phyloP scores from a whole-genome alignment of 225 moss, liverwort and hornwort genomes.

The Climacium dendroides region DNA sequence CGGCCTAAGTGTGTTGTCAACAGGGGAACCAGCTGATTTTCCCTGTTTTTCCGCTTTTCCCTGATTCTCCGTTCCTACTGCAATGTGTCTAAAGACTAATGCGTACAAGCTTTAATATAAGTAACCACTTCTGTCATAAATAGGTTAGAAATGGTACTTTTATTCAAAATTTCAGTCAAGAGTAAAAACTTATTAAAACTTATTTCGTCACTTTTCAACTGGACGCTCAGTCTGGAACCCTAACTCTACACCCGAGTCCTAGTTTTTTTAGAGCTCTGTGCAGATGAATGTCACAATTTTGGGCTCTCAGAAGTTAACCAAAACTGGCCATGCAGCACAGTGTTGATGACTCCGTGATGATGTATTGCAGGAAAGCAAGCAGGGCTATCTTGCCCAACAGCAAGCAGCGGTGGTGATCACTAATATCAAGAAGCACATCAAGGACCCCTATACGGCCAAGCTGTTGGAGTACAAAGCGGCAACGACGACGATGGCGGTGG shows the following conservation, averaged over 20 bases:
- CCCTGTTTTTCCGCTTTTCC: neutral
- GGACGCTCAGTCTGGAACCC: neutral
- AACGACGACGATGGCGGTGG: conserved; percentile 21
- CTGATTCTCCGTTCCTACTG: neutral
- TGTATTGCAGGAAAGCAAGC: conserved; percentile 70
- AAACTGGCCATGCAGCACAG: neutral
- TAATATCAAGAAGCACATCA: conserved; percentile 58
- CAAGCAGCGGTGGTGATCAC: conserved; percentile 44
- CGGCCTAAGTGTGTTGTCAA: neutral
- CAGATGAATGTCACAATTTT: neutral
- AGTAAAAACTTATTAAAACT: neutral
- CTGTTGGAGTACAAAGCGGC: conserved; percentile 38
- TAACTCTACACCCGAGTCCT: neutral
- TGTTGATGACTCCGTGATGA: neutral
- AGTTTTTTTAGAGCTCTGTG: neutral
- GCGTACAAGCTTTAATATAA: neutral
- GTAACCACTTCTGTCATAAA: neutral
- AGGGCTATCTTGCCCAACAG: conserved; percentile 48
- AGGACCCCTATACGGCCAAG: conserved; percentile 26
- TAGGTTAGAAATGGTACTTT: neutral
- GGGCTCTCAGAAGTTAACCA: neutral
- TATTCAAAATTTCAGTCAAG: neutral
- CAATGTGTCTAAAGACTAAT: neutral
- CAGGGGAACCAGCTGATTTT: neutral
- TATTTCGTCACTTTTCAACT: neutral